Evolutionary conservation across 495 filamentous ascomycete genomes (phyloP), one percentile per base, ranked within the genome.

Genomic region (Neurospora pannonica): DNA sequence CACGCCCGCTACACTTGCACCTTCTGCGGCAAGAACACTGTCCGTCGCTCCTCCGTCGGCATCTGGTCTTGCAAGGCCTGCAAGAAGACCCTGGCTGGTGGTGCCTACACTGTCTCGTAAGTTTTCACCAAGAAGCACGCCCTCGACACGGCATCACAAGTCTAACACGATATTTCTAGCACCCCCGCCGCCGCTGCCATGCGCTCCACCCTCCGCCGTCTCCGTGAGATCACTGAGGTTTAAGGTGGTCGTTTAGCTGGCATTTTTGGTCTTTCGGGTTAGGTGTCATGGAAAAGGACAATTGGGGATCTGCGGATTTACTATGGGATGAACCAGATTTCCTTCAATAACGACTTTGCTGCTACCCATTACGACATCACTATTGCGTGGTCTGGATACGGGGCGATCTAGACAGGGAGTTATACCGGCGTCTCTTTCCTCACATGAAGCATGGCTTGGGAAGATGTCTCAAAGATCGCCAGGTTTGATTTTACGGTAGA

Each of bases 181-280:
- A 98, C 97, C 75, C 94, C 97, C 72, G 95, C 97, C 78, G 96
- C 96, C 73, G 95, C 96, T 78, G 94, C 96, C 73, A 97, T 94
- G 84, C 90, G 97, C 84, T 98, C 95, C 76, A 99, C 96, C 78
- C 96, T 99, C 85, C 93, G 97, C 85, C 90, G 96, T 88, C 90
- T 99, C 87, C 91, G 96, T 83, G 96, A 98, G 86, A 97, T 98
- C 87, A 92, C 93, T 83, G 96, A 98, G 91, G 93, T 97, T 82
- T 99, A 94, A 83, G 81, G 75, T 79, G 60, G 48, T 37, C 54
- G 54, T 62, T 37, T 21, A 69, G 75, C 73, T 72, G 78, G 76
- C 76, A 71, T 78, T 73, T 71, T 77, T 79, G 77, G 46, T 73
- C 74, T 81, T 82, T 79, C 72, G 70, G 79, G 73, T 83, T 80